A percentile compares a stretch with the other conserved stretches of the same genome.
These are phyloP conservation scores for Hyparrhenia diplandra DNA, from an alignment of 176 grass and related monocot genomes.

Conservation along the genomic window DNA sequence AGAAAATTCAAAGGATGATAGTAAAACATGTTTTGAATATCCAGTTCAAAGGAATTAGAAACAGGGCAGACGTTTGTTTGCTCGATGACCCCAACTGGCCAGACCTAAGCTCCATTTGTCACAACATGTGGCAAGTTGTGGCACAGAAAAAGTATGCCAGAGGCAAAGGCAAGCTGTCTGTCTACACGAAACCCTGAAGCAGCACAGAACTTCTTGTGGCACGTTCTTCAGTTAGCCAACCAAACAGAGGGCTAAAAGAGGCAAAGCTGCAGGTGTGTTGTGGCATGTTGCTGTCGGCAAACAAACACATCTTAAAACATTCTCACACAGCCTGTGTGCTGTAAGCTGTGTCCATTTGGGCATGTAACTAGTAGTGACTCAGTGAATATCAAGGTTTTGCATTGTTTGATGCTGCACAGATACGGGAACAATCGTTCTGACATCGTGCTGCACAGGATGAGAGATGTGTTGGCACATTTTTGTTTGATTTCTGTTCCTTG, in stretches of 20 bases:
- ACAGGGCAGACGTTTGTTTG: not conserved
- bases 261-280: not conserved
- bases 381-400: not conserved
- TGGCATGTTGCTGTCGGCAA: not conserved
- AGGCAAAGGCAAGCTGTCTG: not conserved
- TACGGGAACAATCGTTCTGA: not conserved
- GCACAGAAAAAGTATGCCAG: too few relatives aligned
- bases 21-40: not conserved
- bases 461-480: not conserved
- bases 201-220: not conserved
- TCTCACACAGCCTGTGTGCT: not conserved
- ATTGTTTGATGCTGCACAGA: not conserved
- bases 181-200: not conserved
- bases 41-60: not conserved
- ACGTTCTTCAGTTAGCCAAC: not conserved
- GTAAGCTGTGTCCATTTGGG: not conserved
- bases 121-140: not conserved
- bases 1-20: slow-evolving; percentile 5
- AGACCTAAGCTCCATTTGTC: not conserved
- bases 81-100: not conserved
- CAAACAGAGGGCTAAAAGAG: not conserved
- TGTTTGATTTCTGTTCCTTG: not conserved
- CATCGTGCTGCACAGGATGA: not conserved
- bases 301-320: not conserved
- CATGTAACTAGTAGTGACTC: not conserved